Conservation (phyloP, 2,329 filamentous ascomycete genomes). For the Ascomycota sp. region DNA sequence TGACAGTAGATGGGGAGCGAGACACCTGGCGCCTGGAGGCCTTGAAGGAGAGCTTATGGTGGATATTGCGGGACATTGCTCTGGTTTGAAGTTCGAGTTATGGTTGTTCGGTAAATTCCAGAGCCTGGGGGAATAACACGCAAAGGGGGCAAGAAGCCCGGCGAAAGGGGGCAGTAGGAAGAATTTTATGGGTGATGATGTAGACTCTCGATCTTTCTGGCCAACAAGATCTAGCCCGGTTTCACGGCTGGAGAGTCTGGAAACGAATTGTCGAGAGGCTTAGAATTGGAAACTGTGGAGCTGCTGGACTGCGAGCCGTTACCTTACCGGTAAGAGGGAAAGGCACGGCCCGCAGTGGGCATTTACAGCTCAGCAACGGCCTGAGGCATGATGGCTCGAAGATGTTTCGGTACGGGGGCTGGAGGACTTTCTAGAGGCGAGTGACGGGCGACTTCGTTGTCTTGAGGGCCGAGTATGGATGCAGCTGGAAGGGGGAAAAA, state of each 20-base stretch:
- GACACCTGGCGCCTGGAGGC: slow-evolving; percentile 26
- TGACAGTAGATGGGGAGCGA: slow-evolving; percentile 30
- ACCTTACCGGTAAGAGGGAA: slow-evolving; percentile 12
- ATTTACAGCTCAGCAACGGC: slow-evolving; percentile 84
- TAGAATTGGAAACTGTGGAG: slow-evolving; percentile 43
- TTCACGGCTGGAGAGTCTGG: slow-evolving; percentile 30
- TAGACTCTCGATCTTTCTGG: slow-evolving; percentile 12
- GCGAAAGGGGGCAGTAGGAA: slow-evolving; percentile 9
- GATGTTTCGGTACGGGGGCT: slow-evolving; percentile 32
- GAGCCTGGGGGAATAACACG: neutral
- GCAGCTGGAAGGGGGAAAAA: slow-evolving; percentile 11
- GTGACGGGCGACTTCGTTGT: slow-evolving; percentile 43
- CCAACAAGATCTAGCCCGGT: slow-evolving; percentile 2
- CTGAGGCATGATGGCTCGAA: slow-evolving; percentile 54
- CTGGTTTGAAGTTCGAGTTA: neutral
- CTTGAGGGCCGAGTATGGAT: slow-evolving; percentile 17
- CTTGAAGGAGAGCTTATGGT: slow-evolving; percentile 26
- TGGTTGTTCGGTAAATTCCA: neutral
- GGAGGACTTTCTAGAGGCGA: slow-evolving; percentile 3
- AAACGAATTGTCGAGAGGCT: slow-evolving; percentile 43
- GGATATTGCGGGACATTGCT: slow-evolving; percentile 32
- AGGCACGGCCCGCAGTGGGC: slow-evolving; percentile 51
- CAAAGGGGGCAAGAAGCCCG: slow-evolving; percentile 7
- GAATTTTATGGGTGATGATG: slow-evolving; percentile 15
- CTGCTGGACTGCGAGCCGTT: slow-evolving; percentile 66